These are phyloP conservation scores for Boehmeria nivea DNA, from an alignment of 306 rosid species.

Conservation along the genomic window DNA sequence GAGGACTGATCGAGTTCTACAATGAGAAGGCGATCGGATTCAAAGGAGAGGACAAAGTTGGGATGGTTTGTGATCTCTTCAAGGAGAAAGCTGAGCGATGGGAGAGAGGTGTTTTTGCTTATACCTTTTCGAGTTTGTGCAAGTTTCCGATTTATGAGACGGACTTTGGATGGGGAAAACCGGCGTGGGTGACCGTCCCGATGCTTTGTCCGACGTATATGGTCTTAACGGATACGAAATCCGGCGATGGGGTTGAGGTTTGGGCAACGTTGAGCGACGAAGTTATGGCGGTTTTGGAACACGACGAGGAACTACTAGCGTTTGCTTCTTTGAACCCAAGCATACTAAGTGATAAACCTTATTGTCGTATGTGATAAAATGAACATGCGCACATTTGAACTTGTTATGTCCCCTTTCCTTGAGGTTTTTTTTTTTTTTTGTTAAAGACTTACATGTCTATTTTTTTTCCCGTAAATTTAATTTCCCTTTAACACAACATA, in stretches of 20 bases:
- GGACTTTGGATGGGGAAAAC: conserved; percentile 48
- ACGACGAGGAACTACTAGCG: conserved; percentile 24
- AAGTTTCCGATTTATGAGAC: not conserved
- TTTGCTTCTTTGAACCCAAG: not conserved
- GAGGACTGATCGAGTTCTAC: not conserved
- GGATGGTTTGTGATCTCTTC: too few relatives aligned
- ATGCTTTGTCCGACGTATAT: conserved; percentile 34
- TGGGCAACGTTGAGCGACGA: conserved; percentile 31
- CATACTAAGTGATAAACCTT: too few relatives aligned
- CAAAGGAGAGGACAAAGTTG: not conserved
- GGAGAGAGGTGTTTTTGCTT: not conserved
- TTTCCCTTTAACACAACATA: too few relatives aligned
- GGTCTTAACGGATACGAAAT: conserved; percentile 33
- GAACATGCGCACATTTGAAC: too few relatives aligned
- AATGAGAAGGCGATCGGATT: not conserved
- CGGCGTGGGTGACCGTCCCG: conserved; percentile 36
- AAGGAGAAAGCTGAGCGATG: too few relatives aligned
- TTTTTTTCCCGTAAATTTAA: too few relatives aligned
- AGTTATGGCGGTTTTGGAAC: conserved; percentile 38
- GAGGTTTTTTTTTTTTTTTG: too few relatives aligned
- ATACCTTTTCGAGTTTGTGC: conserved; percentile 9
- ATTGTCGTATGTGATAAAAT: too few relatives aligned
- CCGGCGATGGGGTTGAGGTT: conserved; percentile 36
- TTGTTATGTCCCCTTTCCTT: too few relatives aligned
- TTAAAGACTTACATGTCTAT: too few relatives aligned